Conservation (phyloP, 2,329 filamentous ascomycete species). For the Aspergillus tubingensis region DNA sequence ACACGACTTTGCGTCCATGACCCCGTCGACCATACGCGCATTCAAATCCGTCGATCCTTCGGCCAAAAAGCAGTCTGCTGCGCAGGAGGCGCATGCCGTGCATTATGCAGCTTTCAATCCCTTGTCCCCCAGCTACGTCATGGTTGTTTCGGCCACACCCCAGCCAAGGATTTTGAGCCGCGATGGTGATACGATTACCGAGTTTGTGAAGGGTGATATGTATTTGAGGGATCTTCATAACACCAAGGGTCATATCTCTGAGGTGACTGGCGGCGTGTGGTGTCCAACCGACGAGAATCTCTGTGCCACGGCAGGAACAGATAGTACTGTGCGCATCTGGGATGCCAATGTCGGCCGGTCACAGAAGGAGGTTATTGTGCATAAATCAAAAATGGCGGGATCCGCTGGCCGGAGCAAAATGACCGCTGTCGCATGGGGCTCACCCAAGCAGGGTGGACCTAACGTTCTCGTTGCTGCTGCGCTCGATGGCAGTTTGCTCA, state of each 20-base stretch:
- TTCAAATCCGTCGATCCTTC: constrained; percentile 92
- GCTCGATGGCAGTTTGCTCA: constrained; percentile 83
- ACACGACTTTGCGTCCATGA: constrained; percentile 95
- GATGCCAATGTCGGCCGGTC: constrained; percentile 87
- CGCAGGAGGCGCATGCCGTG: constrained; percentile 81
- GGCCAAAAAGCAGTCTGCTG: constrained; percentile 68
- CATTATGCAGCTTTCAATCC: constrained; percentile 87
- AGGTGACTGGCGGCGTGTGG: constrained; percentile 87
- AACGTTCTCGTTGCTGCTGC: constrained; percentile 80
- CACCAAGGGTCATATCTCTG: constrained; percentile 93
- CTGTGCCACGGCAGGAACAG: constrained; percentile 87
- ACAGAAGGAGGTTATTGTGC: constrained; percentile 91
- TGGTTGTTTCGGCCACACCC: constrained; percentile 84
- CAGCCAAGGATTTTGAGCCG: constrained; percentile 87
- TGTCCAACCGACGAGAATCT: constrained; percentile 81
- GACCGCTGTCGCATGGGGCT: constrained; percentile 88
- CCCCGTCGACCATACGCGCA: constrained; percentile 86
- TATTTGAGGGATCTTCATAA: constrained; percentile 96
- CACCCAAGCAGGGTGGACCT: constrained; percentile 71
- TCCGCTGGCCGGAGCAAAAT: constrained; percentile 89
- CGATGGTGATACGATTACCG: constrained; percentile 80
- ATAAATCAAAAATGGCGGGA: constrained; percentile 88
- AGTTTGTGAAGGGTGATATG: constrained; percentile 98
- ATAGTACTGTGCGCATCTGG: constrained; percentile 96
- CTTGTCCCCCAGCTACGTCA: constrained; percentile 73